Evolutionary conservation across 2,329 filamentous ascomycete genomes (phyloP).

Genomic region (Xylaria sp.): DNA sequence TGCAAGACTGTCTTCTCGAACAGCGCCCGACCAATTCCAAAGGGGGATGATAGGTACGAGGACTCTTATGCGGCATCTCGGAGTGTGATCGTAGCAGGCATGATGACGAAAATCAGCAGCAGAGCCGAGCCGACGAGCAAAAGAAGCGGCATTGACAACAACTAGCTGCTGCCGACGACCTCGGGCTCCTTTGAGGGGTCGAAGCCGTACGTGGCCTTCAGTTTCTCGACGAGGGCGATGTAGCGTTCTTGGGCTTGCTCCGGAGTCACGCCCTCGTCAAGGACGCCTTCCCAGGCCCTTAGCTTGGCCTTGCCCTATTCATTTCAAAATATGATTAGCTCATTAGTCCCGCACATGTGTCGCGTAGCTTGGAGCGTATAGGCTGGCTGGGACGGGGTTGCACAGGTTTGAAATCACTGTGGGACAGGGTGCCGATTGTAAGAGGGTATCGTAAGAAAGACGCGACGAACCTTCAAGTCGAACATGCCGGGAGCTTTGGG

Average conservation of each 20-base stretch:
- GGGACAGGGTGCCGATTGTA: background rate
- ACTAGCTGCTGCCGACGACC: constrained; percentile 53
- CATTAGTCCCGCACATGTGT: background rate
- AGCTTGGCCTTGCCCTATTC: constrained; percentile 81
- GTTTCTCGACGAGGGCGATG: constrained; percentile 73
- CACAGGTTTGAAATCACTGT: background rate
- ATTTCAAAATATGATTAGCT: constrained; percentile 9
- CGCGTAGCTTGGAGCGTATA: constrained; percentile 14
- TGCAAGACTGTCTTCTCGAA: background rate
- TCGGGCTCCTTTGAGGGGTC: constrained; percentile 72
- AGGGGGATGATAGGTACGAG: background rate
- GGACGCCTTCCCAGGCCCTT: constrained; percentile 77
- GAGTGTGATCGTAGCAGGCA: background rate
- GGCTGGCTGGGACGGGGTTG: background rate
- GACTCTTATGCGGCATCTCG: background rate
- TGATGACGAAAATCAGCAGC: constrained; percentile 7
- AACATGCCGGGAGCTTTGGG: constrained; percentile 69
- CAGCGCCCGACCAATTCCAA: background rate
- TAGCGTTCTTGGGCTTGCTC: constrained; percentile 81
- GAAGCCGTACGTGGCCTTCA: constrained; percentile 77
- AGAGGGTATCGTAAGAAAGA: background rate
- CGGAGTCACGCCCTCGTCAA: constrained; percentile 69
- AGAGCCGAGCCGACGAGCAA: constrained; percentile 17
- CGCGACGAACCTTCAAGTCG: constrained; percentile 68
- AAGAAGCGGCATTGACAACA: constrained; percentile 29